Conservation (phyloP, 208 protist species). For the Trypanosoma conorhini region DNA sequence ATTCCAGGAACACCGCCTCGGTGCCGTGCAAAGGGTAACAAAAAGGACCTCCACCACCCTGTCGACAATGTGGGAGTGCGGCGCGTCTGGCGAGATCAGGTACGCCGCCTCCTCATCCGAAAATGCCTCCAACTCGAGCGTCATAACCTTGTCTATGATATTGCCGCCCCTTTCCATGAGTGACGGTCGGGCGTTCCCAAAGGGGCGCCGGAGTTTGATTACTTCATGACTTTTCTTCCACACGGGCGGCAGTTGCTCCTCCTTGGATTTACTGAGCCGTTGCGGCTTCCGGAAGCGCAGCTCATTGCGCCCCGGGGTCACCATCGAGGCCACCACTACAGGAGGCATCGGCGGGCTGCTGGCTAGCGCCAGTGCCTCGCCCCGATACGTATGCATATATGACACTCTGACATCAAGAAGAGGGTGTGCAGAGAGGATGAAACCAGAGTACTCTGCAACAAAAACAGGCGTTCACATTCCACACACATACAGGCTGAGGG, state of each 20-base stretch:
- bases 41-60: conserved; percentile 26
- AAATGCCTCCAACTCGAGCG: conserved; percentile 39
- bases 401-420: background rate
- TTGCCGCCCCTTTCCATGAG: conserved; percentile 9
- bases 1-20: conserved; percentile 40
- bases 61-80: conserved; percentile 28
- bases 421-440: background rate
- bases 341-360: background rate
- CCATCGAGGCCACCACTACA: too few species aligned
- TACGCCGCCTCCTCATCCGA: conserved; percentile 49
- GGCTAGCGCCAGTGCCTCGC: background rate
- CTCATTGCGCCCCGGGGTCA: background rate
- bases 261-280: background rate
- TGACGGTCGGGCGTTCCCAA: background rate
- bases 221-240: background rate
- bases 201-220: background rate
- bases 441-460: background rate
- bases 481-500: background rate
- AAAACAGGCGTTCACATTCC: background rate
- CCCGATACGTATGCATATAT: background rate
- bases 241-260: background rate
- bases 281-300: conserved; percentile 6
- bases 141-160: conserved; percentile 28
- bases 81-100: conserved; percentile 43
- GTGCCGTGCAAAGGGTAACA: conserved; percentile 13